These are phyloP conservation scores for Extremus antarcticus DNA, from an alignment of 495 filamentous ascomycete genomes.

Conservation along the genomic window DNA sequence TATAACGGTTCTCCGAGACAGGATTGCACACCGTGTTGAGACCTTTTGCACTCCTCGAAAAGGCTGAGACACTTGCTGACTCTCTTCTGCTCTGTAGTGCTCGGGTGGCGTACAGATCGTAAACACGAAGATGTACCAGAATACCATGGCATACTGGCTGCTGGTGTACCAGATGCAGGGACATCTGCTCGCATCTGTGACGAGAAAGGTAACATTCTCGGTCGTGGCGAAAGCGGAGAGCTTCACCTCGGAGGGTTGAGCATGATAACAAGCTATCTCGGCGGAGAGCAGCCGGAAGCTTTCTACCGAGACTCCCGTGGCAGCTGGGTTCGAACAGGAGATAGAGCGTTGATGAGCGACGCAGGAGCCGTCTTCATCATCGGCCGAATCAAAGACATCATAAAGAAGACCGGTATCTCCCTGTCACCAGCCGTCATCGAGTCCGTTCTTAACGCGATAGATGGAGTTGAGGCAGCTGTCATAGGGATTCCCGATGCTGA, in stretches of 20 bases:
- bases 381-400: slow-evolving; percentile 4
- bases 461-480: neutral
- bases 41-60: too few relatives aligned
- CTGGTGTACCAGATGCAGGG: neutral
- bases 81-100: too few relatives aligned
- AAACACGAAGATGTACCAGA: neutral
- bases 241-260: neutral
- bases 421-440: slow-evolving; percentile 7
- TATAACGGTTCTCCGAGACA: too few relatives aligned
- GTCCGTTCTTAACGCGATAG: neutral
- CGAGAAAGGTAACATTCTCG: neutral
- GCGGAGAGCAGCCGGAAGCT: neutral
- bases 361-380: neutral
- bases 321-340: slow-evolving; percentile 4
- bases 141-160: neutral
- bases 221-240: slow-evolving; percentile 5
- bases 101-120: neutral
- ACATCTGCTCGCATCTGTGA: neutral
- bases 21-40: too few relatives aligned
- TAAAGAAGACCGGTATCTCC: slow-evolving; percentile 1
- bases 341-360: slow-evolving; percentile 2
- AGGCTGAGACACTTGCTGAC: too few relatives aligned
- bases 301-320: neutral
- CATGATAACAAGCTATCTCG: neutral
- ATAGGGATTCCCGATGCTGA: slow-evolving; percentile 1